phyloP scores from a whole-genome alignment of 2,329 filamentous ascomycete genomes.

The Daldinia eschscholtzii region DNA sequence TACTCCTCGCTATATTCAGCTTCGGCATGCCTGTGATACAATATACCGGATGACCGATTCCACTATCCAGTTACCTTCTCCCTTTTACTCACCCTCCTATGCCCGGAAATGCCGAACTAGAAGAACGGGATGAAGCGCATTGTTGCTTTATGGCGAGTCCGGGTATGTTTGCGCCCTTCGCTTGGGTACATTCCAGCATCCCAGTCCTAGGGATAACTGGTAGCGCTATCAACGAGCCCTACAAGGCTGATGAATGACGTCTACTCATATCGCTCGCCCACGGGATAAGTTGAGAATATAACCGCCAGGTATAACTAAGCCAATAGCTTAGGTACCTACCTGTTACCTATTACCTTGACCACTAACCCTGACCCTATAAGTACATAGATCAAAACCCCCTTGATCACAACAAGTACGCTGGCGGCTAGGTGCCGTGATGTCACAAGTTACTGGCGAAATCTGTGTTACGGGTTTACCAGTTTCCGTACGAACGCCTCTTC shows the following conservation, averaged over 20 bases:
- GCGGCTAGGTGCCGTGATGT: constrained; percentile 4
- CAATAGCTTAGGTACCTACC: background rate
- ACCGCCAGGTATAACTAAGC: background rate
- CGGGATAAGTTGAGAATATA: no score
- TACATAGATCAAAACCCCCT: no score
- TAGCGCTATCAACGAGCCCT: background rate
- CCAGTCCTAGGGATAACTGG: background rate
- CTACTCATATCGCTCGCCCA: no score
- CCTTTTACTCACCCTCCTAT: background rate
- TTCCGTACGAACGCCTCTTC: constrained; percentile 8
- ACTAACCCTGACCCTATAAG: background rate
- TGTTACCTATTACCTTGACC: background rate
- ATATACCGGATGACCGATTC: constrained; percentile 5
- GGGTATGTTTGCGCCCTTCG: constrained; percentile 29
- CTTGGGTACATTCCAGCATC: background rate
- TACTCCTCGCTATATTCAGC: constrained; percentile 11
- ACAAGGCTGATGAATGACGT: background rate
- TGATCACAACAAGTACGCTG: background rate
- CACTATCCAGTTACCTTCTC: background rate
- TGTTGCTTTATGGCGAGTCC: constrained; percentile 25
- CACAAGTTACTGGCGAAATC: background rate
- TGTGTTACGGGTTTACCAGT: background rate
- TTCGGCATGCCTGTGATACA: constrained; percentile 2
- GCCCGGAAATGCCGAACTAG: constrained; percentile 13
- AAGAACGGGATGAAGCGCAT: constrained; percentile 35